Evolutionary conservation across 2,329 filamentous ascomycete genomes (phyloP).

Genomic region (Talaromyces verruculosus): DNA sequence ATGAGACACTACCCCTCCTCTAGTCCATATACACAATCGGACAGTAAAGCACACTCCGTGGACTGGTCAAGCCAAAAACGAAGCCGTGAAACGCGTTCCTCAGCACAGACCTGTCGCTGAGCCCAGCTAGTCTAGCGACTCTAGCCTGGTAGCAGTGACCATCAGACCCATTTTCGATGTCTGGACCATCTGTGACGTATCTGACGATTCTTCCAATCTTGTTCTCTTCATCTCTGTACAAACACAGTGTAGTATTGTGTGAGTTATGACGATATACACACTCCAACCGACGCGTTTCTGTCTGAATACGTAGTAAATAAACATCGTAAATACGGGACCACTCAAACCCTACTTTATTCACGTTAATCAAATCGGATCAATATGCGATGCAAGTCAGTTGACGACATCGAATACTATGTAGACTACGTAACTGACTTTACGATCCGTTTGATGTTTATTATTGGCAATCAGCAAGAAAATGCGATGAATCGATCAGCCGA

Average conservation of each 20-base stretch:
- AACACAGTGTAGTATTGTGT: no score
- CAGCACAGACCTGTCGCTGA: slow-evolving; percentile 4
- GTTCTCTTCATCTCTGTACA: neutral
- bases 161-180: neutral
- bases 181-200: slow-evolving; percentile 8
- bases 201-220: neutral
- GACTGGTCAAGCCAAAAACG: neutral
- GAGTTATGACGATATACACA: neutral
- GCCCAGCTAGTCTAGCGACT: neutral
- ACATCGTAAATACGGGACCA: neutral
- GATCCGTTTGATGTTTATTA: neutral
- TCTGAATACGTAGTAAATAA: neutral
- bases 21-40: neutral
- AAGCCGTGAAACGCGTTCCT: slow-evolving; percentile 6
- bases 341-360: neutral
- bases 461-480: neutral
- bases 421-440: neutral
- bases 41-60: neutral
- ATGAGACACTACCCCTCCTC: slow-evolving; percentile 5
- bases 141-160: neutral
- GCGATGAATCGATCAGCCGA: neutral
- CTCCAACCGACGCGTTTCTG: neutral
- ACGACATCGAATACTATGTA: neutral
- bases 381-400: neutral
- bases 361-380: neutral